Percentiles rank a stretch among this genome's conserved stretches.
These are phyloP conservation scores for Ophiosphaerella narmari DNA, from an alignment of 2,329 filamentous ascomycete species.

Conservation along the genomic window DNA sequence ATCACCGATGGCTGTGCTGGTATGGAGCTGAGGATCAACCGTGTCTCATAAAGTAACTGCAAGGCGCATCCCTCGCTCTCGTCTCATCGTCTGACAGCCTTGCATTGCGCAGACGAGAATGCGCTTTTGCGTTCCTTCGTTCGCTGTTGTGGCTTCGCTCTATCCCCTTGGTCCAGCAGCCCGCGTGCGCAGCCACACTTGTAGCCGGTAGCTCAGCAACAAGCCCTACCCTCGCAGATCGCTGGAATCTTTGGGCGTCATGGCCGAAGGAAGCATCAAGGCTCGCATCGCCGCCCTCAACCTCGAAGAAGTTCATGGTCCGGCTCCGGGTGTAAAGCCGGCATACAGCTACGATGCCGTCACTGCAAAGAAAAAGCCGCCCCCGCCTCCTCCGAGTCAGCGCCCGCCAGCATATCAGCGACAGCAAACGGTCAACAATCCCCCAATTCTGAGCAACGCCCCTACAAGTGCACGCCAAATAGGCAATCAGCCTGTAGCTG, in stretches of 20 bases:
- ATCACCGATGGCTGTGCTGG: constrained; percentile 14
- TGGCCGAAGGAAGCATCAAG: constrained; percentile 47
- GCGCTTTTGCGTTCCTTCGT: constrained; percentile 1
- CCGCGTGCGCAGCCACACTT: constrained; percentile 4
- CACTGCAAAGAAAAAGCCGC: constrained; percentile 41
- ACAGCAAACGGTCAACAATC: constrained; percentile 47
- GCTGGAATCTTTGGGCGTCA: constrained; percentile 16
- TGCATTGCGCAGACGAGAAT: neutral
- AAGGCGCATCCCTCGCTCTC: constrained; percentile 1
- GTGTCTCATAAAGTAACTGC: constrained; percentile 1
- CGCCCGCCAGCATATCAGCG: constrained; percentile 38
- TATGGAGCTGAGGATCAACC: constrained; percentile 1
- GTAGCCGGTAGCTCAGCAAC: neutral
- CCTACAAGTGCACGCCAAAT: constrained; percentile 37
- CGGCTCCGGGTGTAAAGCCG: constrained; percentile 41
- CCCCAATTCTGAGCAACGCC: constrained; percentile 45
- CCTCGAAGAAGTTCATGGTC: constrained; percentile 50
- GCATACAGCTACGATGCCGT: constrained; percentile 43
- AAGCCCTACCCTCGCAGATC: constrained; percentile 2
- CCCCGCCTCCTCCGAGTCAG: constrained; percentile 45
- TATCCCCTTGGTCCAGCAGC: constrained; percentile 3
- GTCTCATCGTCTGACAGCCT: neutral
- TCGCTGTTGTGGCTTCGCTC: constrained; percentile 1
- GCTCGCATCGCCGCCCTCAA: constrained; percentile 56
- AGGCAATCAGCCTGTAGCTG: constrained; percentile 46